Evolutionary conservation across 1,139 yeast species (phyloP), one percentile per base, ranked within the genome.

Genomic region (Taphrina wiesneri): DNA sequence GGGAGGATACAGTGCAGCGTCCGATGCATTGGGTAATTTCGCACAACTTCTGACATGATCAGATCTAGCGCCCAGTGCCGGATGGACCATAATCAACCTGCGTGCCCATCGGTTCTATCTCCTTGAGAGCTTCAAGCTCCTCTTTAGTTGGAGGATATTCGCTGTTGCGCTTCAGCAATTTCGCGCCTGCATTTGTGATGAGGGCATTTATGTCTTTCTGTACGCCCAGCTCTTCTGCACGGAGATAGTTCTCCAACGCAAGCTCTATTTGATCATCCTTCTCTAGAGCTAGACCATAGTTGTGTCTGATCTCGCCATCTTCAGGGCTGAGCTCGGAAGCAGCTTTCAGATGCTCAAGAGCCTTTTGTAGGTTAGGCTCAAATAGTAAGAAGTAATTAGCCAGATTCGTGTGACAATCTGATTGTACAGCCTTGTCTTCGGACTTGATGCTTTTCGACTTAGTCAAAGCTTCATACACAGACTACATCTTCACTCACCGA

Each of bases 1-100:
- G 67, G 99, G 99, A 2, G 90, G 90, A 68, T 93, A 93, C 74
- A 99, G 93, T 76, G 77, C 87, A 26, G 92, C 87, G 3, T 85
- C 80, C 25, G 60, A 62, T 46, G 39, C 51, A 6, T 54, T 62
- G 7, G 43, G 51, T 4, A 51, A 51, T n/a, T 7, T 49, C 19
- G 47, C 47, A 17, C 34, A 52, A 6, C 1, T 52, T 15, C 28
- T 32, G 17, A 30, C 23, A 6, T 52, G 30, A 32, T n/a, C 7
- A 7, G 21, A 1, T 13, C 21, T 30, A 56, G n/a, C 64, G 36
- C 9, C 64, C 64, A 4, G 45, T 43, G 21, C 64, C 64, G 21
- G 32, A 21, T 17, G 45, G 45, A 6, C 64, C 64, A 30, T 53
- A 60, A 21, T 60, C 64, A 6, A 60, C 52, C 26, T 60, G 64